phyloP scores from a whole-genome alignment of 2,329 filamentous ascomycete species.

The Neofusicoccum umdonicola region DNA sequence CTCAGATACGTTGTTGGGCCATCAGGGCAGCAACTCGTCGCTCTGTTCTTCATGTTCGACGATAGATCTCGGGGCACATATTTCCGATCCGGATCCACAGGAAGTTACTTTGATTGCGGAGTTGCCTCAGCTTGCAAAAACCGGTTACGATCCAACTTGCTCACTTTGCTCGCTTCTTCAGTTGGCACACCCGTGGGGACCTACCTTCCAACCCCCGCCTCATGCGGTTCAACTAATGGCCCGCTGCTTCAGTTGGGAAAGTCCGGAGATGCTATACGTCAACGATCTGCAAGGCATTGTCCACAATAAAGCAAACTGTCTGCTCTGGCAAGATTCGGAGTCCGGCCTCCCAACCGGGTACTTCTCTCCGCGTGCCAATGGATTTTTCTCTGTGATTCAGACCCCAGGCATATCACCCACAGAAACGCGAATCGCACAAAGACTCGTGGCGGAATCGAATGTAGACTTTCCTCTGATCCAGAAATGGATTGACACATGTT shows the following conservation, averaged over 20 bases:
- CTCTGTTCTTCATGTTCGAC: no score
- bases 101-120: background rate
- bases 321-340: background rate
- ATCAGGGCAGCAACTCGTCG: no score
- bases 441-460: no score
- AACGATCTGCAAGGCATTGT: background rate
- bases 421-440: no score
- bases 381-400: no score
- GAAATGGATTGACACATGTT: no score
- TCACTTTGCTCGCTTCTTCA: background rate
- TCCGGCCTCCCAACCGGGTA: no score
- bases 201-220: background rate
- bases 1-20: no score
- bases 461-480: no score
- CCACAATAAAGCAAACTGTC: background rate
- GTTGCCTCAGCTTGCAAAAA: background rate
- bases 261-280: background rate
- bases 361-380: no score
- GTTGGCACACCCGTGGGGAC: background rate
- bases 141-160: background rate
- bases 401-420: no score
- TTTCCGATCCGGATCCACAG: background rate
- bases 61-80: no score
- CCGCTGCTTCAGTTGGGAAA: background rate
- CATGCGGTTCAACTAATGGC: background rate